Percentiles rank a stretch among this genome's conserved stretches.
phyloP scores from a whole-genome alignment of 352 stramenopile genomes.

The Elongisporangium prolatum region DNA sequence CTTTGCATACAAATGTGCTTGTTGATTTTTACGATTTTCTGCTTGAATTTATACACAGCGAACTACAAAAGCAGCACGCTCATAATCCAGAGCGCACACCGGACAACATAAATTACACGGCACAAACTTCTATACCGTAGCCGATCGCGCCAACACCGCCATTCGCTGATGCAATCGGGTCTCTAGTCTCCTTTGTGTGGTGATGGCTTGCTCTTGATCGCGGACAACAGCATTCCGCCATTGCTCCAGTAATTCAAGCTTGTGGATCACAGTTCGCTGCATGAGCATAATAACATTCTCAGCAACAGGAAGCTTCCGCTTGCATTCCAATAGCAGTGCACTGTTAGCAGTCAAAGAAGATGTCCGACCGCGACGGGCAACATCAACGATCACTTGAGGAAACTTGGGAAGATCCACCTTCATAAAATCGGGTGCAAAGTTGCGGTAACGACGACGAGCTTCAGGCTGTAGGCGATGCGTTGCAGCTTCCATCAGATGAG shows the following conservation, averaged over 20 bases:
- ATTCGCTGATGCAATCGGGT: conserved; percentile 62
- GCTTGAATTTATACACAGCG: neutral
- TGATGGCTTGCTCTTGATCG: conserved; percentile 43
- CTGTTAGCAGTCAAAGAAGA: conserved; percentile 17
- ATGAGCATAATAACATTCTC: conserved; percentile 73
- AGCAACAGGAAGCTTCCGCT: conserved; percentile 53
- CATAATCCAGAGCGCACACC: neutral
- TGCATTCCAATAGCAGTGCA: conserved; percentile 44
- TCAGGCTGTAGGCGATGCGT: conserved; percentile 67
- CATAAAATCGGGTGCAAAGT: conserved; percentile 41
- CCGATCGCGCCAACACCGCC: conserved; percentile 41
- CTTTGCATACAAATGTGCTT: neutral
- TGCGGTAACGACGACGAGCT: conserved; percentile 52
- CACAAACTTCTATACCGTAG: conserved; percentile 26
- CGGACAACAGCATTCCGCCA: conserved; percentile 54
- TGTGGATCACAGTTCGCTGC: conserved; percentile 72
- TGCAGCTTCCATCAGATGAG: conserved; percentile 58
- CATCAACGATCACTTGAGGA: conserved; percentile 52
- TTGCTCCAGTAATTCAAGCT: conserved; percentile 62
- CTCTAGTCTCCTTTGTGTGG: conserved; percentile 48
- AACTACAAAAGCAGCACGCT: neutral
- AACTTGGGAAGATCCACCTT: conserved; percentile 59
- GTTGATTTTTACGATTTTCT: neutral
- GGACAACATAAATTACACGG: neutral
- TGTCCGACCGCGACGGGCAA: conserved; percentile 51